A percentile compares a stretch with the other conserved stretches of the same genome.
Evolutionary conservation across 192 early-diverging fungal species (phyloP).

Genomic region (Coemansia sp.): DNA sequence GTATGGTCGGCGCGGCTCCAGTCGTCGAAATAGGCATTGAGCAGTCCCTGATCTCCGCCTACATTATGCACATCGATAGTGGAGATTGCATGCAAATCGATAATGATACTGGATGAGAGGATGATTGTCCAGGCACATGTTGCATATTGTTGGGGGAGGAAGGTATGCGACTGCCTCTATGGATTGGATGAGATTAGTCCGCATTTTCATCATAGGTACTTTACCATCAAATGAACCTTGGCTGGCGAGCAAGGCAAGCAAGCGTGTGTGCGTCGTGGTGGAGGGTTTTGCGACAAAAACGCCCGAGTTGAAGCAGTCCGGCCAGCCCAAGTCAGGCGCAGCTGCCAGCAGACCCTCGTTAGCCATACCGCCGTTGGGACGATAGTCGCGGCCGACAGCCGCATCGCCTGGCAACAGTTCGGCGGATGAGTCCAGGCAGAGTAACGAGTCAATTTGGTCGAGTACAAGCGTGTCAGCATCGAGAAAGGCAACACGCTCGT

Average conservation of each 20-base stretch:
- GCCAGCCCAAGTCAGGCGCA: constrained; percentile 93
- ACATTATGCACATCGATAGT: constrained; percentile 16
- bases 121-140: background rate
- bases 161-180: too few relatives aligned
- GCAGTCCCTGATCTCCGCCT: constrained; percentile 91
- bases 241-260: constrained; percentile 33
- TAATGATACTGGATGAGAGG: background rate
- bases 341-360: constrained; percentile 70
- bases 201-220: constrained; percentile 5
- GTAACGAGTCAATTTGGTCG: constrained; percentile 76
- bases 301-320: constrained; percentile 96
- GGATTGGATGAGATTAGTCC: constrained; percentile 7
- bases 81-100: constrained; percentile 4
- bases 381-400: constrained; percentile 17
- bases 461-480: constrained; percentile 87
- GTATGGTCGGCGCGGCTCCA: constrained; percentile 69
- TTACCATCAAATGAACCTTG: constrained; percentile 81
- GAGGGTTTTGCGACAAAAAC: constrained; percentile 61
- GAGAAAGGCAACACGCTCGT: constrained; percentile 73
- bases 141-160: constrained; percentile 4
- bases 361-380: constrained; percentile 53
- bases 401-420: constrained; percentile 10
- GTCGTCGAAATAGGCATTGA: constrained; percentile 79
- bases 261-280: constrained; percentile 55
- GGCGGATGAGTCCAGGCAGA: constrained; percentile 32